phyloP scores from a whole-genome alignment of 441 rosid species.

The Melastoma candidum region DNA sequence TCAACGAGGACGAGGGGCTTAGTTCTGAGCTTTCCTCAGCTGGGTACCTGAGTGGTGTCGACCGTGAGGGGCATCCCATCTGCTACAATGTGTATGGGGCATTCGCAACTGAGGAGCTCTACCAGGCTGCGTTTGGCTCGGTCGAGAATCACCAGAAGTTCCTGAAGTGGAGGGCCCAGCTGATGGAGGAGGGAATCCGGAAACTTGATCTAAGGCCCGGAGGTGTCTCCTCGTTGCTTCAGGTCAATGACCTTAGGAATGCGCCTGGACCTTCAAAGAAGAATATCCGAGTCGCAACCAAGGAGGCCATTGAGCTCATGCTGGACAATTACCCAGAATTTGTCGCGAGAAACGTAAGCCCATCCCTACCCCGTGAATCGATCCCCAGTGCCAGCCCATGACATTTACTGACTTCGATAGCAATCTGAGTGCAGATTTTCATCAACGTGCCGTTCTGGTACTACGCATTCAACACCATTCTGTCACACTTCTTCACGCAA shows the following conservation, averaged over 20 bases:
- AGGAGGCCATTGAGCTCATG: slow-evolving; percentile 10
- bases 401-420: background rate
- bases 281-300: slow-evolving; percentile 10
- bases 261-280: slow-evolving; percentile 13
- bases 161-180: slow-evolving; percentile 68
- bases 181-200: slow-evolving; percentile 73
- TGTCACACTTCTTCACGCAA: slow-evolving; percentile 69
- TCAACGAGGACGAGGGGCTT: slow-evolving; percentile 36
- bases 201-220: slow-evolving; percentile 67
- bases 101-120: slow-evolving; percentile 42
- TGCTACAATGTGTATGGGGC: slow-evolving; percentile 60
- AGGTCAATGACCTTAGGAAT: slow-evolving; percentile 51
- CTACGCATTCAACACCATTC: slow-evolving; percentile 47
- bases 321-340: slow-evolving; percentile 15
- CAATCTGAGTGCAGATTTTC: slow-evolving; percentile 36
- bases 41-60: slow-evolving; percentile 49
- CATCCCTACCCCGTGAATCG: background rate
- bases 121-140: slow-evolving; percentile 47
- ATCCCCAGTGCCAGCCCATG: background rate
- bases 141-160: slow-evolving; percentile 50
- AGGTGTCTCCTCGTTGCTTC: slow-evolving; percentile 68
- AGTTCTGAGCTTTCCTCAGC: slow-evolving; percentile 38
- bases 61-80: slow-evolving; percentile 64
- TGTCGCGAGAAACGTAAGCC: slow-evolving; percentile 16
- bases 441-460: slow-evolving; percentile 80